Percentiles rank a stretch among this genome's conserved stretches.
phyloP scores from a whole-genome alignment of 139 green algal species.

The Chlorella sp. region DNA sequence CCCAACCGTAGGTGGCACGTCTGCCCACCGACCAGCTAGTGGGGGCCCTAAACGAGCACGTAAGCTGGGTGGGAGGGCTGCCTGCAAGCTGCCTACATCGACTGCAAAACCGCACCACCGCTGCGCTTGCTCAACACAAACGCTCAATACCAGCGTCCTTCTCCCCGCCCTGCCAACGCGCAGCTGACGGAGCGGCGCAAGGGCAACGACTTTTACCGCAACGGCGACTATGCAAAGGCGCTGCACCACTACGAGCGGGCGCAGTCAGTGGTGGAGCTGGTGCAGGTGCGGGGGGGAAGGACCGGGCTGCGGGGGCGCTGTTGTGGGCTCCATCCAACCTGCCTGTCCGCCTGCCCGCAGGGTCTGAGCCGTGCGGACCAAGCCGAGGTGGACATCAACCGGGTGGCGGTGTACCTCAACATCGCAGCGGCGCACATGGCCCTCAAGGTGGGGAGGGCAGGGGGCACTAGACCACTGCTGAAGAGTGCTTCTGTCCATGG shows the following conservation, averaged over 20 bases:
- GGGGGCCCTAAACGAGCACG: slow-evolving; percentile 77
- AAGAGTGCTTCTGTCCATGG: neutral
- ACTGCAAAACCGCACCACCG: neutral
- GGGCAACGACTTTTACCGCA: slow-evolving; percentile 60
- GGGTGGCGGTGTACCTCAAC: slow-evolving; percentile 59
- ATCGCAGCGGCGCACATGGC: slow-evolving; percentile 65
- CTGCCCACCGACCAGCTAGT: slow-evolving; percentile 70
- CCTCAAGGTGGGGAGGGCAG: slow-evolving; percentile 7
- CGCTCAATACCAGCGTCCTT: neutral
- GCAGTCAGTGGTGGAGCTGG: slow-evolving; percentile 58
- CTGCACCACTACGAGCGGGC: slow-evolving; percentile 66
- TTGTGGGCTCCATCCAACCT: neutral
- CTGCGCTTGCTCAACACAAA: too few species aligned
- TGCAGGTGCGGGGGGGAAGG: slow-evolving; percentile 7
- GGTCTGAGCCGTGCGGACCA: slow-evolving; percentile 56
- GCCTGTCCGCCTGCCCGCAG: neutral
- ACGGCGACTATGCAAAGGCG: slow-evolving; percentile 43
- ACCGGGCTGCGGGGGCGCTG: too few species aligned
- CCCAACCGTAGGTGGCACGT: slow-evolving; percentile 17
- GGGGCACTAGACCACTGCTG: neutral
- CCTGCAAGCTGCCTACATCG: neutral
- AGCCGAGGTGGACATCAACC: slow-evolving; percentile 61
- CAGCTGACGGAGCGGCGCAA: slow-evolving; percentile 66
- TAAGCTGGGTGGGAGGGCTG: slow-evolving; percentile 22
- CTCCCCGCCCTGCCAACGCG: neutral